Percentiles rank a stretch among this genome's conserved stretches.
These are phyloP conservation scores for Hirschioporus abietinus DNA, from an alignment of 768 basidiomycete species.

Conservation along the genomic window DNA sequence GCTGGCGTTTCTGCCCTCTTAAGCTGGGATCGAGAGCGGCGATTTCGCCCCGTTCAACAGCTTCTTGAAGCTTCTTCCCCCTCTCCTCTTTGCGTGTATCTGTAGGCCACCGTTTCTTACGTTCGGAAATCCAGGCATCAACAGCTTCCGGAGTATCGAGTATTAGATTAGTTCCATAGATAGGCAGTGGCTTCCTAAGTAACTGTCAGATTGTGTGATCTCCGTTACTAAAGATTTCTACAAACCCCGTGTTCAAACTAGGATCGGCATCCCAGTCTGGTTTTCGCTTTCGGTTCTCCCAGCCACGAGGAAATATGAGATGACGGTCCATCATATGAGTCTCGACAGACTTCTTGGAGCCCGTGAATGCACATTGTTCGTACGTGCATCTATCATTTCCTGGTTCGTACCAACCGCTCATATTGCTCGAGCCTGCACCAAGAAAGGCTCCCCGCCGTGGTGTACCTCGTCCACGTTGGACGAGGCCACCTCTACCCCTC, in stretches of 20 bases:
- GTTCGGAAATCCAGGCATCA: slow-evolving; percentile 82
- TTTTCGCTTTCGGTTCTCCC: slow-evolving; percentile 50
- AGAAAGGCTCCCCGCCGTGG: slow-evolving; percentile 30
- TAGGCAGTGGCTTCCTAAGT: slow-evolving; percentile 60
- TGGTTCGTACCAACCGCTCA: slow-evolving; percentile 52
- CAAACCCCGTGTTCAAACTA: slow-evolving; percentile 64
- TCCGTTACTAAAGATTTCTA: slow-evolving; percentile 7
- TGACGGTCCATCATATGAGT: slow-evolving; percentile 89
- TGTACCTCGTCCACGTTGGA: slow-evolving; percentile 15
- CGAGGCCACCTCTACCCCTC: slow-evolving; percentile 44
- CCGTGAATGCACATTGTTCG: slow-evolving; percentile 60
- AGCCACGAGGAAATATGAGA: slow-evolving; percentile 72
- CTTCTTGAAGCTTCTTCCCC: slow-evolving; percentile 72
- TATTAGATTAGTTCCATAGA: slow-evolving; percentile 72
- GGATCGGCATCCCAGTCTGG: slow-evolving; percentile 80
- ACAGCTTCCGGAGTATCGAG: slow-evolving; percentile 81
- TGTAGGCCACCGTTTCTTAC: slow-evolving; percentile 83
- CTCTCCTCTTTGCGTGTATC: slow-evolving; percentile 68
- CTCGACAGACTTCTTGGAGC: slow-evolving; percentile 67
- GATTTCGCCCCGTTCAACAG: slow-evolving; percentile 74
- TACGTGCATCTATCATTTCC: slow-evolving; percentile 59
- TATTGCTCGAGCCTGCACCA: slow-evolving; percentile 16
- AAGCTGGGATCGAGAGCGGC: slow-evolving; percentile 39
- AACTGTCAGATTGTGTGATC: not conserved
- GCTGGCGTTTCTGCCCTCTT: slow-evolving; percentile 37